Evolutionary conservation across 805 yeast species (phyloP).

Genomic region (Starmera quercuum): DNA sequence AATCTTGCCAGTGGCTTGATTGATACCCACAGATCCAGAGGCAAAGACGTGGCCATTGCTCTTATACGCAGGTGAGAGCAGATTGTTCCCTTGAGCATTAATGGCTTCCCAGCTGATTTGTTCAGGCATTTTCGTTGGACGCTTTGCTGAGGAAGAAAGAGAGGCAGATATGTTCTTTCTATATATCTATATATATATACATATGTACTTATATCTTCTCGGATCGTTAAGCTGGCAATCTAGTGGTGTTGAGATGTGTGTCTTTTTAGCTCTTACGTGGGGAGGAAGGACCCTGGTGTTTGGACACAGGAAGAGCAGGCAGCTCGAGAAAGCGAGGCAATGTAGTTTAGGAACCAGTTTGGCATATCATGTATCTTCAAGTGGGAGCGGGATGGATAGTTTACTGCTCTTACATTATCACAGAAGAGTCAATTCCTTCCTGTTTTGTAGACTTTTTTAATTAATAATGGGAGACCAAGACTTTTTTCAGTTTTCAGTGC

Average conservation of each 20-base stretch:
- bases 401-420: background rate
- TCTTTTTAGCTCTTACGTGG: too few relatives aligned
- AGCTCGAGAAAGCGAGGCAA: background rate
- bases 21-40: constrained; percentile 40
- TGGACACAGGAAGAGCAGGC: background rate
- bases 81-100: constrained; percentile 19
- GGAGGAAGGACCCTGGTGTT: too few relatives aligned
- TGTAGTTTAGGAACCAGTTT: background rate
- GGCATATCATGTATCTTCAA: too few relatives aligned
- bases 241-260: too few relatives aligned
- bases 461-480: too few relatives aligned
- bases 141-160: constrained; percentile 13
- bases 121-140: constrained; percentile 29
- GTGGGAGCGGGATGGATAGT: background rate
- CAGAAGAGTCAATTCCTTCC: background rate
- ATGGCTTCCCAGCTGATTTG: constrained; percentile 29
- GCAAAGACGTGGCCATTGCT: constrained; percentile 37
- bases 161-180: background rate
- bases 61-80: constrained; percentile 34
- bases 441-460: too few relatives aligned
- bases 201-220: too few relatives aligned
- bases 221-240: too few relatives aligned
- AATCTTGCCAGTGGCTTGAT: constrained; percentile 30
- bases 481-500: too few relatives aligned
- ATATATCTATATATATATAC: too few relatives aligned